Conservation (phyloP, 495 filamentous ascomycete genomes). For the Hyaloscypha variabilis region DNA sequence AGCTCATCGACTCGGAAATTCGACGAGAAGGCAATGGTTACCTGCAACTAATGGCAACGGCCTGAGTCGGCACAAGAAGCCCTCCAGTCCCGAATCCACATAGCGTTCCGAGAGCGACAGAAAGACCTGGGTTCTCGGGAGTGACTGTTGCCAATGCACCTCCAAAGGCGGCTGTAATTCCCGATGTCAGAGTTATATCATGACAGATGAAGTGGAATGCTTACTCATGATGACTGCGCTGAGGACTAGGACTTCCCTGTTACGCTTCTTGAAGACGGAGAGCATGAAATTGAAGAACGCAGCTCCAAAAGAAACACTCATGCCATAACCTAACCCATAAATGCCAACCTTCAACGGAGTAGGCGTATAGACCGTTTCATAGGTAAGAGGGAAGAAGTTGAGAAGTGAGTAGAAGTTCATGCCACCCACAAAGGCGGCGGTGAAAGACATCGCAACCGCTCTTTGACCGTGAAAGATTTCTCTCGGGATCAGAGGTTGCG, state of each 20-base stretch:
- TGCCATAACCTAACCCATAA: conserved; percentile 67
- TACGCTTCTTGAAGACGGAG: conserved; percentile 61
- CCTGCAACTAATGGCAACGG: conserved; percentile 75
- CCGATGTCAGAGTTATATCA: too few relatives aligned
- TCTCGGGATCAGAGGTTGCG: conserved; percentile 67
- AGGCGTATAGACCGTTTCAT: conserved; percentile 72
- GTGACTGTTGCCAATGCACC: conserved; percentile 59
- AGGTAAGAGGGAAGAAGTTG: conserved; percentile 40
- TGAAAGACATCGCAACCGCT: conserved; percentile 61
- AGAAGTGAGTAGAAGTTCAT: conserved; percentile 77
- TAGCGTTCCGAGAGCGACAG: conserved; percentile 56
- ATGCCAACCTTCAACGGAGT: conserved; percentile 66
- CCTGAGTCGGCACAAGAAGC: conserved; percentile 71
- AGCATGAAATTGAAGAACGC: conserved; percentile 64
- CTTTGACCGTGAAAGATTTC: conserved; percentile 64
- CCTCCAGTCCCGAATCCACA: conserved; percentile 77
- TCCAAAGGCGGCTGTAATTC: conserved; percentile 59
- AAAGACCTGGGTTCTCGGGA: conserved; percentile 57
- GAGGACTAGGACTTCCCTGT: conserved; percentile 62
- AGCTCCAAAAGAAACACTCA: conserved; percentile 63
- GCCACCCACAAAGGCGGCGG: conserved; percentile 74
- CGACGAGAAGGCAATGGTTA: too few relatives aligned
- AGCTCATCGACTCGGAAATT: too few relatives aligned
- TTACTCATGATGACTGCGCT: conserved; percentile 69
- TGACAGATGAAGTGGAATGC: too few relatives aligned